These are phyloP conservation scores for Umbelopsis sp. DNA, from an alignment of 192 early-diverging fungal genomes.

Conservation along the genomic window DNA sequence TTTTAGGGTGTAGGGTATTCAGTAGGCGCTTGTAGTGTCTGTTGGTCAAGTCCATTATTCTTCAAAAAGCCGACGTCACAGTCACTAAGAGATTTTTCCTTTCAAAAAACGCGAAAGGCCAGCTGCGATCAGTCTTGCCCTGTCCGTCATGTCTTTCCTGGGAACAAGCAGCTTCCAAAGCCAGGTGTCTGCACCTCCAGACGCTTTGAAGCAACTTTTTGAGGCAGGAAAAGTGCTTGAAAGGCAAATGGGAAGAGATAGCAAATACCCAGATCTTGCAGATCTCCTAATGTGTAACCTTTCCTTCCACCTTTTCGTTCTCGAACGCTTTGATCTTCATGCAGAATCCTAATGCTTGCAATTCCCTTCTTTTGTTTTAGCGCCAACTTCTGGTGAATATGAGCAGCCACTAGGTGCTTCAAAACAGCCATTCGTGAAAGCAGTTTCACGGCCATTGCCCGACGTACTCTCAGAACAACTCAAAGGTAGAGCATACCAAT, in stretches of 20 bases:
- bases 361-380: not conserved
- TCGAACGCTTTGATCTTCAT: not conserved
- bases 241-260: slow-evolving; percentile 19
- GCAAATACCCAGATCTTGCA: slow-evolving; percentile 16
- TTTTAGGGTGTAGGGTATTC: too few relatives aligned
- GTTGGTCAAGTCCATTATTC: too few relatives aligned
- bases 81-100: not conserved
- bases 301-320: not conserved
- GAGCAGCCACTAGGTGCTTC: slow-evolving; percentile 2
- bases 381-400: slow-evolving; percentile 10
- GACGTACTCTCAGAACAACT: slow-evolving; percentile 12
- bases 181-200: slow-evolving; percentile 18
- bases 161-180: slow-evolving; percentile 16
- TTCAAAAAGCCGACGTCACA: slow-evolving; percentile 15
- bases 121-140: slow-evolving; percentile 6
- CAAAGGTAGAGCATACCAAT: not conserved
- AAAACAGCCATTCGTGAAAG: slow-evolving; percentile 8
- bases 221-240: slow-evolving; percentile 19
- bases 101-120: slow-evolving; percentile 5
- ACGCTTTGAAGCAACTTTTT: slow-evolving; percentile 19
- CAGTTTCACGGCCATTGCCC: slow-evolving; percentile 8
- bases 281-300: slow-evolving; percentile 17
- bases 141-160: slow-evolving; percentile 19
- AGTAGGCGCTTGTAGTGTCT: too few relatives aligned
- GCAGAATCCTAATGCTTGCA: not conserved